Base-by-base conservation (phyloP, 306 rosid species). In the Astragalus membranaceus region DNA sequence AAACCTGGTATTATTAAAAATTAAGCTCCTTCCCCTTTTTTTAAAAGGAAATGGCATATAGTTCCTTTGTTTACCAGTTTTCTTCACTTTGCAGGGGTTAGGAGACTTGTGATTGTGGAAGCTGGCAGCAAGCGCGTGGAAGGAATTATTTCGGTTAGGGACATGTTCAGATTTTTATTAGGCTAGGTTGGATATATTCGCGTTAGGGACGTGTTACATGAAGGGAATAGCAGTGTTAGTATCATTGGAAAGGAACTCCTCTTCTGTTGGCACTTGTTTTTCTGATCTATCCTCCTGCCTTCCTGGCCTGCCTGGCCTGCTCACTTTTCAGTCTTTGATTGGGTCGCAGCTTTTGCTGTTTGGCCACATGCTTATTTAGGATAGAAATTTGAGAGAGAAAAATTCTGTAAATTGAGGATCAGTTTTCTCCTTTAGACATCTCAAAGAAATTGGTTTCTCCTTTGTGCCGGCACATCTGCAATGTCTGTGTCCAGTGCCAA, bases 51-150 rank as follows among this genome's bases (percentile, higher is more conserved):
- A 41, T 9, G 16, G 57, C n/a, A n/a, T 47, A 7, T n/a, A 69
- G 44, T 36, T 75, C 42, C 37, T 59, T 43, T 42, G 33, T 17
- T 79, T 39, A 69, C 59, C 2, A 7, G 15, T 55, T 68, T 76
- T 75, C 56, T 53, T 77, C 68, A 47, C 56, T 37, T 56, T 72
- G 39, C 82, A 90, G 96, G 94, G 64, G 88, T 90, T 59, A 82
- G 94, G 85, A 90, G 96, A 74, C 88, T 90, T 51, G 91, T 90
- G 82, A 78, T 88, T 78, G 96, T 90, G 74, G 96, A 90, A 79
- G 94, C 96, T 11, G 96, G 96, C 52, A 88, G 89, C 88, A 90
- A 86, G 84, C 94, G 96, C 5, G 96, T 90, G 44, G 92, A 90
- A 81, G 96, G 96, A 41, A 84, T 90, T 57, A 84, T 90, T 80